Base-by-base conservation (phyloP, 164 flowering plant species). In the Pachysandra terminalis region DNA sequence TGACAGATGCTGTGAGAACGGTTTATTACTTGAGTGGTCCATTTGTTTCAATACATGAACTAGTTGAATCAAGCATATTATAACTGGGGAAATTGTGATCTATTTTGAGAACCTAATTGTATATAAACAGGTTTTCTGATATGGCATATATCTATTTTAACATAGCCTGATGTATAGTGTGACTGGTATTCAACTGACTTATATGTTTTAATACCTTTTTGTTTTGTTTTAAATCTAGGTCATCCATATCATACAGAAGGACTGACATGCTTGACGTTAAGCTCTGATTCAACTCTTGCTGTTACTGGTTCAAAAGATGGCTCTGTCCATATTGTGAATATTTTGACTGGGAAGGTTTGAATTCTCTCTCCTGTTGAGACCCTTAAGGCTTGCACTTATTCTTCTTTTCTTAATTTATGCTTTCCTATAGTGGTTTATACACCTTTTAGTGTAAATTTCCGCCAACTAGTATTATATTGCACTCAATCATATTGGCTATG, bases 241-340 rank as follows among this genome's bases (percentile, higher is more conserved):
- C 89, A 94, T 81, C 85, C 87, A 17, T 91, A 86, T 81, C 97
- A 91, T 73, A 82, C 82, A 6, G 86, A 86, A 51, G 96, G 91
- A 24, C 57, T 94, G 77, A 91, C 96, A 70, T 91, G 95, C 79
- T 77, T 91, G 81, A 59, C 85, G 56, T 78, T 91, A 22, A 87
- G 73, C 75, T 72, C 90, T 45, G 90, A 87, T 74, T 90, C 98
- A 53, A 69, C 83, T 65, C 88, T 90, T 67, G 98, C 88, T 61
- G 69, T 93, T 56, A 90, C 87, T 73, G 95, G 96, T 65, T 85
- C 96, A 26, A 79, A 69, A 65, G 97, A 94, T 78, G 69, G 87
- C 41, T 88, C 91, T 68, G 88, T 83, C 27, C 90, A 89, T 67
- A 70, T 86, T 59, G 95, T 90, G 52, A 90, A 91, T 73, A 79